phyloP scores from a whole-genome alignment of 345 rosid genomes.

The Boechera retrofracta region DNA sequence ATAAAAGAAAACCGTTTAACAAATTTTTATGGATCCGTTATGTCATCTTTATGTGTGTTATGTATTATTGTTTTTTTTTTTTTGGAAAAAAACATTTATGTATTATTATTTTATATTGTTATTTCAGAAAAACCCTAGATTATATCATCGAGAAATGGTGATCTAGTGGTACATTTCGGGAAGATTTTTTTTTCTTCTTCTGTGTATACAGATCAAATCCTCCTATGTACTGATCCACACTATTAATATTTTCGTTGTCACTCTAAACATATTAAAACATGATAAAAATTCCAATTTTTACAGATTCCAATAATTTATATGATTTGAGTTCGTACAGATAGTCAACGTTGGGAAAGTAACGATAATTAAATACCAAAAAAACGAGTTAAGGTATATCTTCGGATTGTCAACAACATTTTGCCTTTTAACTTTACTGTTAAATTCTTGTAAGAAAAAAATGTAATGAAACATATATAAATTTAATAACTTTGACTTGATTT shows the following conservation, averaged over 20 bases:
- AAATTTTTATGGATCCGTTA: background rate
- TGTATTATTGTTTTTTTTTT: background rate
- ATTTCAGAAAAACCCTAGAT: background rate
- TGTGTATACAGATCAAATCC: background rate
- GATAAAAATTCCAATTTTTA: background rate
- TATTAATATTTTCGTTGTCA: background rate
- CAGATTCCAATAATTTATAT: background rate
- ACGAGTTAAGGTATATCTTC: constrained; percentile 20
- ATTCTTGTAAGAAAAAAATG: background rate
- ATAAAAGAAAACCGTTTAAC: background rate
- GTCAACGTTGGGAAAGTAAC: constrained; percentile 28
- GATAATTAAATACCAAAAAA: constrained; percentile 16
- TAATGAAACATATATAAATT: background rate
- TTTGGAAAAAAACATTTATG: too few relatives aligned
- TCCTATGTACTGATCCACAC: background rate
- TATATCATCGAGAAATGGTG: background rate
- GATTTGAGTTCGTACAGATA: constrained; percentile 1
- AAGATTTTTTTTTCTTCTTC: background rate
- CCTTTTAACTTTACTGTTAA: constrained; percentile 21
- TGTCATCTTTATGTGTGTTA: background rate
- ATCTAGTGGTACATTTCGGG: constrained; percentile 4
- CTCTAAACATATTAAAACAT: background rate
- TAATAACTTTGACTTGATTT: constrained; percentile 1
- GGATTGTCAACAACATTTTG: constrained; percentile 25
- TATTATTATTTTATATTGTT: background rate